These are phyloP conservation scores for Neoscytalidium dimidiatum DNA, from an alignment of 2,329 filamentous ascomycete species.

Conservation along the genomic window DNA sequence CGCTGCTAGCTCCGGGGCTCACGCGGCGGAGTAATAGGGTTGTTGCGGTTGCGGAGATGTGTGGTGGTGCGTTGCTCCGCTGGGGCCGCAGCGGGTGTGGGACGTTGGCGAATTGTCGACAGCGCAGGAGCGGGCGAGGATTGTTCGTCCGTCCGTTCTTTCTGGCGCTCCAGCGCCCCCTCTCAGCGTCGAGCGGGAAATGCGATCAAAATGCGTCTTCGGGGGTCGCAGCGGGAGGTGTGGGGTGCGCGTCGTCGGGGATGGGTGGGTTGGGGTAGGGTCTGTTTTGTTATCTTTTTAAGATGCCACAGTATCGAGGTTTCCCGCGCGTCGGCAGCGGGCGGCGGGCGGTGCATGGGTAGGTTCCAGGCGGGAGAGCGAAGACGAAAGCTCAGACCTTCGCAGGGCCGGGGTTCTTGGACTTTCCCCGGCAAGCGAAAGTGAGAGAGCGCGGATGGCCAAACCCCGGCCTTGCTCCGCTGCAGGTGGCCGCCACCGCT, in stretches of 20 bases:
- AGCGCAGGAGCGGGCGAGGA: not conserved
- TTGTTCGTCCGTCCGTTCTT: not conserved
- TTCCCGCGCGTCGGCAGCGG: not conserved
- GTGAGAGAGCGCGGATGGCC: no score
- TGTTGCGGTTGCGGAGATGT: no score
- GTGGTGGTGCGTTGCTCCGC: not conserved
- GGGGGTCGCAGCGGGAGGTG: not conserved
- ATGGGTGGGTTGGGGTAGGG: not conserved
- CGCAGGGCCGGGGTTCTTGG: not conserved
- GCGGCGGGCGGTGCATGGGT: not conserved
- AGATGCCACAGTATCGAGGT: conserved; percentile 5
- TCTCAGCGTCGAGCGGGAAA: not conserved
- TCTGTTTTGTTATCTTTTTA: conserved; percentile 2
- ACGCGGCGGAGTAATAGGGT: no score
- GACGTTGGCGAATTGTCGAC: not conserved
- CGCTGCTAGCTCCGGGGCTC: no score
- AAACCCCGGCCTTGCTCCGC: not conserved
- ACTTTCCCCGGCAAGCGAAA: no score
- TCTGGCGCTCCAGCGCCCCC: not conserved
- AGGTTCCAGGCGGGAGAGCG: not conserved
- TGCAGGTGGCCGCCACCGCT: conserved; percentile 4
- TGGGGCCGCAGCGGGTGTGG: not conserved
- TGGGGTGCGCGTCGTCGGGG: not conserved
- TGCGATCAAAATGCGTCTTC: not conserved
- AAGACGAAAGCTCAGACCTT: not conserved